phyloP scores from a whole-genome alignment of 139 green algal species.

The Dunaliella primolecta region DNA sequence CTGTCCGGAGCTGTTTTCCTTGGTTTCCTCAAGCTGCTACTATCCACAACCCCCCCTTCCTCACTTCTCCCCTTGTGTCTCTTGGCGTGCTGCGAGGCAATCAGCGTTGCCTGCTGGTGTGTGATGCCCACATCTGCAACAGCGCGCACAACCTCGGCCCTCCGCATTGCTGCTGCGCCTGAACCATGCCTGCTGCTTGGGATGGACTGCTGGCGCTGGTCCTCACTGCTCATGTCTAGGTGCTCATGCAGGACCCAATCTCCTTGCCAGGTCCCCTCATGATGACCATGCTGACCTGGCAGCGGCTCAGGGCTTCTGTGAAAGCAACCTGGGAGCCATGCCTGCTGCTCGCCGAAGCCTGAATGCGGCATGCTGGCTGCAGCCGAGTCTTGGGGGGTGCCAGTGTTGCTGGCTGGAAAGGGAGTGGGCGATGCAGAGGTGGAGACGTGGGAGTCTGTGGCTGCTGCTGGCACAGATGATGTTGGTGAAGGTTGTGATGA shows the following conservation, averaged over 20 bases:
- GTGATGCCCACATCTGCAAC: not conserved
- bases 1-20: not conserved
- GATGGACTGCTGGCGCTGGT: not conserved
- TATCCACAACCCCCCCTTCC: not conserved
- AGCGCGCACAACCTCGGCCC: not conserved
- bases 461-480: no score
- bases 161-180: not conserved
- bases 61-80: not conserved
- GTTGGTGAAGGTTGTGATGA: no score
- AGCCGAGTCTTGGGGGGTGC: no score
- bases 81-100: not conserved
- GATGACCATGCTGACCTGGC: not conserved
- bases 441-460: not conserved
- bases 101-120: not conserved
- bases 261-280: not conserved
- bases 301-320: not conserved
- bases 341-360: no score
- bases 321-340: not conserved
- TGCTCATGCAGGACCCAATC: not conserved
- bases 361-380: no score
- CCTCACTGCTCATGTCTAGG: no score
- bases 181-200: no score
- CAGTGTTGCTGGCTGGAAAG: not conserved
- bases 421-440: not conserved
- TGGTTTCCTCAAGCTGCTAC: not conserved